These are phyloP conservation scores for Citrus cavaleriei DNA, from an alignment of 345 rosid genomes.

Conservation along the genomic window DNA sequence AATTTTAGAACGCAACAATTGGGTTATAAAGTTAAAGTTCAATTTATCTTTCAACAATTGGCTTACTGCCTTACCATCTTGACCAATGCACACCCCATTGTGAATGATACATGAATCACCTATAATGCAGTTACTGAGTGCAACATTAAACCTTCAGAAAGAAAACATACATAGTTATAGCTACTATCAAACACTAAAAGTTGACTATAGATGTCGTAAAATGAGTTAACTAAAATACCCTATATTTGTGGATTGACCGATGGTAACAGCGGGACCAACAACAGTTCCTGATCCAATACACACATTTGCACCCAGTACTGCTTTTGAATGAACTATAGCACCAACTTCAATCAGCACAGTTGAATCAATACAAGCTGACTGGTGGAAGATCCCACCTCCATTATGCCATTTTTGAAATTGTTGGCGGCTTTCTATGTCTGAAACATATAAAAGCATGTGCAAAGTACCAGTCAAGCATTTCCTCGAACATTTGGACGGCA, in stretches of 20 bases:
- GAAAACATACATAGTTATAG: not conserved
- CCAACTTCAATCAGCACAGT: constrained; percentile 56
- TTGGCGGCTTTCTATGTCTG: constrained; percentile 28
- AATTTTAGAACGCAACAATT: not conserved
- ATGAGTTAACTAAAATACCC: constrained; percentile 34
- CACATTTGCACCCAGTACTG: constrained; percentile 53
- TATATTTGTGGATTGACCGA: constrained; percentile 53
- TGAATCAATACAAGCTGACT: constrained; percentile 52
- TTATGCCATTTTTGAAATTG: constrained; percentile 51
- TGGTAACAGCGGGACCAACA: constrained; percentile 55
- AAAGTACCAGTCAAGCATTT: not conserved
- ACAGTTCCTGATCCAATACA: constrained; percentile 66
- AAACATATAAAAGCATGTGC: not conserved
- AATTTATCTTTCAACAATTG: not conserved
- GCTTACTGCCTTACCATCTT: constrained; percentile 70
- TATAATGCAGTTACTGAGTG: constrained; percentile 58
- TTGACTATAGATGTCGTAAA: not conserved
- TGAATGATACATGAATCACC: constrained; percentile 70
- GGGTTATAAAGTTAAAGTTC: not conserved
- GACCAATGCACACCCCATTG: constrained; percentile 83
- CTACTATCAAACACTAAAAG: not conserved
- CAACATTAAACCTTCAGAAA: constrained; percentile 54
- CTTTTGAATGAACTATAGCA: constrained; percentile 53
- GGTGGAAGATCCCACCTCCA: constrained; percentile 68
- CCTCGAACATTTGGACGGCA: not conserved